These are phyloP conservation scores for Tulasnella sp. DNA, from an alignment of 768 basidiomycete genomes.

Conservation along the genomic window DNA sequence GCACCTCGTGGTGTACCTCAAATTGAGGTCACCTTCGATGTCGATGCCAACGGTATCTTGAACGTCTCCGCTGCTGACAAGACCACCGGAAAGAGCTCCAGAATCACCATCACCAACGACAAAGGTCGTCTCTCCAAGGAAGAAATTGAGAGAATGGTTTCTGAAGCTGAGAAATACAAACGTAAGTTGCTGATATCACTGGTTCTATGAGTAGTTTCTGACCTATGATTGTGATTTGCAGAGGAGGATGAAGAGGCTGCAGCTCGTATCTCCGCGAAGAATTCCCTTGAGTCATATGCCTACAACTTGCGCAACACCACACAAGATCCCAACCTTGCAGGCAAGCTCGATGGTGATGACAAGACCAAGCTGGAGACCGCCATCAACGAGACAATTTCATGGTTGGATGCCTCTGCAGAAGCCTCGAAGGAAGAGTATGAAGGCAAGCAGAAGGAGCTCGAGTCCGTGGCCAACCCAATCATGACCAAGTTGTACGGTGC, in stretches of 20 bases:
- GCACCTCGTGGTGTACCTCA: slow-evolving; percentile 35
- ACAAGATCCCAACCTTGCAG: slow-evolving; percentile 28
- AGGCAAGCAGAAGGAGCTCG: slow-evolving; percentile 31
- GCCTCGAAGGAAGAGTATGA: slow-evolving; percentile 34
- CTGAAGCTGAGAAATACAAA: slow-evolving; percentile 35
- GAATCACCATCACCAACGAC: slow-evolving; percentile 34
- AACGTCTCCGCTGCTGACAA: slow-evolving; percentile 31
- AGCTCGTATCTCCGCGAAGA: slow-evolving; percentile 29
- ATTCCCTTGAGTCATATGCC: slow-evolving; percentile 35
- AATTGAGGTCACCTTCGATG: slow-evolving; percentile 37
- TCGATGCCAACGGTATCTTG: slow-evolving; percentile 41
- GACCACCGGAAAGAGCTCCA: slow-evolving; percentile 30
- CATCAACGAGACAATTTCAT: slow-evolving; percentile 29
- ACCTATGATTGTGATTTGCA: no score
- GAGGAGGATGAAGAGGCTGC: slow-evolving; percentile 23
- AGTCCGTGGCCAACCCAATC: slow-evolving; percentile 31
- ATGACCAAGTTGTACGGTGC: slow-evolving; percentile 26
- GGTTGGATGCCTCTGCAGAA: slow-evolving; percentile 29
- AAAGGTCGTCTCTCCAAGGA: slow-evolving; percentile 39
- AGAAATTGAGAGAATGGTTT: slow-evolving; percentile 44
- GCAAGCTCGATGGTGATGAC: slow-evolving; percentile 29
- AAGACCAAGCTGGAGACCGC: slow-evolving; percentile 27
- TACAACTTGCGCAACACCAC: slow-evolving; percentile 35
- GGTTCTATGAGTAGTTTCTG: not conserved
- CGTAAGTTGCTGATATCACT: not conserved